These are phyloP conservation scores for Basidiobolus heterosporus DNA, from an alignment of 371 early-diverging fungal species.

Conservation along the genomic window DNA sequence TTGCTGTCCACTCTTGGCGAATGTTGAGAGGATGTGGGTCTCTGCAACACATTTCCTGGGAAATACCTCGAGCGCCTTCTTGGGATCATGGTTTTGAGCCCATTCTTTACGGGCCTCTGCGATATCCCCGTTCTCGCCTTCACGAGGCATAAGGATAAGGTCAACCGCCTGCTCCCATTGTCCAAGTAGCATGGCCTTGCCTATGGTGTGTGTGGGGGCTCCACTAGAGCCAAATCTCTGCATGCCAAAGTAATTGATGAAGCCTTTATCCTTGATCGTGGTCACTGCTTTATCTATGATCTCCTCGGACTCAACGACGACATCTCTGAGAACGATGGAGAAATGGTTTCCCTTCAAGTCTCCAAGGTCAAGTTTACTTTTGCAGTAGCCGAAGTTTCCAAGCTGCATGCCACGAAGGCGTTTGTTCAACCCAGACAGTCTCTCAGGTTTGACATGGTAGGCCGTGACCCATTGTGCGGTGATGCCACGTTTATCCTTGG, in stretches of 20 bases:
- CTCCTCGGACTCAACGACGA: slow-evolving; percentile 5
- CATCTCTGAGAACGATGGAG: slow-evolving; percentile 4
- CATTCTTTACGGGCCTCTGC: slow-evolving; percentile 48
- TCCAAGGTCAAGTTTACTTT: slow-evolving; percentile 54
- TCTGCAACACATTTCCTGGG: slow-evolving; percentile 63
- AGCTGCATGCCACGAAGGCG: too few relatives aligned
- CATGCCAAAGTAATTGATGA: slow-evolving; percentile 95
- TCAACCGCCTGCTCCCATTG: slow-evolving; percentile 63
- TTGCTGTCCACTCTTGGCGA: slow-evolving; percentile 18
- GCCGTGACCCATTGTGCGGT: slow-evolving; percentile 84
- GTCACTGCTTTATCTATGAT: slow-evolving; percentile 33
- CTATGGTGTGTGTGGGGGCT: slow-evolving; percentile 75
- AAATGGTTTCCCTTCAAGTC: slow-evolving; percentile 84
- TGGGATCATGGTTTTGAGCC: slow-evolving; percentile 42
- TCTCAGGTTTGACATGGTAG: slow-evolving; percentile 34
- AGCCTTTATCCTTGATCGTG: slow-evolving; percentile 52
- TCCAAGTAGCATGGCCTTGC: slow-evolving; percentile 56
- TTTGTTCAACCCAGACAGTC: slow-evolving; percentile 15
- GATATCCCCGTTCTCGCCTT: slow-evolving; percentile 41
- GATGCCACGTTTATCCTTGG: slow-evolving; percentile 94
- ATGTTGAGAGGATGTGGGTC: slow-evolving; percentile 12
- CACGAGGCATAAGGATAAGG: slow-evolving; percentile 60
- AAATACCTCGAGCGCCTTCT: slow-evolving; percentile 36
- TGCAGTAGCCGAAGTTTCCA: slow-evolving; percentile 15
- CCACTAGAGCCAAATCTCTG: slow-evolving; percentile 92